A percentile compares a stretch with the other conserved stretches of the same genome.
Conservation (phyloP, 2,329 filamentous ascomycete genomes). For the Oidium heveae region DNA sequence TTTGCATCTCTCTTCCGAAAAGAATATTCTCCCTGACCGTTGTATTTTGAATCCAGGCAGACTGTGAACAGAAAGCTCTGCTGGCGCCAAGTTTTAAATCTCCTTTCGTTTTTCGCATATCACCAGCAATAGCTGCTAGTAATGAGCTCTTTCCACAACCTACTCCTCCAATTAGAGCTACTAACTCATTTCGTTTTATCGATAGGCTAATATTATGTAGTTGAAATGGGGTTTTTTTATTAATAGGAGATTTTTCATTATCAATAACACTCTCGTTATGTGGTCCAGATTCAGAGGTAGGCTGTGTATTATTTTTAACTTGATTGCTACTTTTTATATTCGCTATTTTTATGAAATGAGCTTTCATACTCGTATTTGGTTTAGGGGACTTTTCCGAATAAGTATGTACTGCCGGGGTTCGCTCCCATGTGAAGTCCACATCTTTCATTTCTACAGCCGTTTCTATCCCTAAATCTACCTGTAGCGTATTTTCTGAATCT, state of each 20-base stretch:
- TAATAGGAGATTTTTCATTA: conserved; percentile 3
- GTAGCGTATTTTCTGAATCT: conserved; percentile 50
- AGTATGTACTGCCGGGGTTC: conserved; percentile 30
- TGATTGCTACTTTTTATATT: not conserved
- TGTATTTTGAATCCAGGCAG: conserved; percentile 92
- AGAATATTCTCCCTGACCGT: conserved; percentile 71
- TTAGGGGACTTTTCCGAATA: not conserved
- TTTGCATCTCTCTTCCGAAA: conserved; percentile 59
- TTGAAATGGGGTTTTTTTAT: conserved; percentile 36
- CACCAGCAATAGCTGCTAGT: conserved; percentile 68
- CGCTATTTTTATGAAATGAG: not conserved
- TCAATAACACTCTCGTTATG: not conserved
- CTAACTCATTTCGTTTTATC: conserved; percentile 48
- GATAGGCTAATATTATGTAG: conserved; percentile 41
- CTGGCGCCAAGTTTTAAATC: conserved; percentile 52
- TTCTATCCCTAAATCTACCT: conserved; percentile 27
- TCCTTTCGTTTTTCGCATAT: conserved; percentile 68
- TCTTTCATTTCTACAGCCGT: conserved; percentile 45
- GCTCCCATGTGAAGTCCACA: conserved; percentile 76
- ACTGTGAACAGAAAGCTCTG: conserved; percentile 81
- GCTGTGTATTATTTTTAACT: not conserved
- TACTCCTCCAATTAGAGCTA: conserved; percentile 72
- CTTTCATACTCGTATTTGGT: not conserved
- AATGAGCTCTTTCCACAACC: conserved; percentile 79
- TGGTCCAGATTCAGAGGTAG: not conserved